phyloP scores from a whole-genome alignment of 257 asterid genomes.

The Solanum sejunctum region DNA sequence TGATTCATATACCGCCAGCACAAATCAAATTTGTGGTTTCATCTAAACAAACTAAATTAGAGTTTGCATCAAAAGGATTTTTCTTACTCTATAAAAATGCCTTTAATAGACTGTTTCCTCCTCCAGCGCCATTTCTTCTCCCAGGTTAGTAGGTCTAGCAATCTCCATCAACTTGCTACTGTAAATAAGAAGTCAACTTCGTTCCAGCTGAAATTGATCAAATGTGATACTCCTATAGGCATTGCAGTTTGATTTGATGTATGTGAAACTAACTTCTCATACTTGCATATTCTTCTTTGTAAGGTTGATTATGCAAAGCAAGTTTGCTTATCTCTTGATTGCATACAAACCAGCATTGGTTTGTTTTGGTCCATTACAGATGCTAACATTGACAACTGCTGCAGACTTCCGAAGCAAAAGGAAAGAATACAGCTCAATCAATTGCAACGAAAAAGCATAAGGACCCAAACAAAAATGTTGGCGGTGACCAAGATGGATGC shows the following conservation, averaged over 20 bases:
- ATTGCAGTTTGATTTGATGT: background rate
- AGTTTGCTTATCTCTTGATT: background rate
- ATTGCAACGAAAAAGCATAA: conserved; percentile 34
- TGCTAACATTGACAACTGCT: conserved; percentile 14
- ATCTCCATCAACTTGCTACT: background rate
- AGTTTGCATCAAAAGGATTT: background rate
- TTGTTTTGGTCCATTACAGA: background rate
- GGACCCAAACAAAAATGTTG: conserved; percentile 28
- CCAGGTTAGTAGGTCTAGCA: background rate
- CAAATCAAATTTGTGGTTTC: background rate
- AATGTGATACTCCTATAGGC: background rate
- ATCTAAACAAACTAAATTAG: background rate
- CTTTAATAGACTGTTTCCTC: background rate
- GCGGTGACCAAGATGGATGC: conserved; percentile 27
- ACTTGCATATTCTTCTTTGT: background rate
- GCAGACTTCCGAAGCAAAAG: conserved; percentile 45
- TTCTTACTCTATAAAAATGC: background rate
- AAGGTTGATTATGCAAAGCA: background rate
- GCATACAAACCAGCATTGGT: background rate
- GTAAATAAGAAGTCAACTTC: background rate
- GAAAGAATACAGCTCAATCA: conserved; percentile 38
- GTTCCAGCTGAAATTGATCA: background rate
- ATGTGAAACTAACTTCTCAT: background rate
- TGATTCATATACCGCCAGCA: background rate
- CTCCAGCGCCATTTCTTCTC: background rate